Conservation (phyloP, 306 rosid species). For the Potentilla sterilis region DNA sequence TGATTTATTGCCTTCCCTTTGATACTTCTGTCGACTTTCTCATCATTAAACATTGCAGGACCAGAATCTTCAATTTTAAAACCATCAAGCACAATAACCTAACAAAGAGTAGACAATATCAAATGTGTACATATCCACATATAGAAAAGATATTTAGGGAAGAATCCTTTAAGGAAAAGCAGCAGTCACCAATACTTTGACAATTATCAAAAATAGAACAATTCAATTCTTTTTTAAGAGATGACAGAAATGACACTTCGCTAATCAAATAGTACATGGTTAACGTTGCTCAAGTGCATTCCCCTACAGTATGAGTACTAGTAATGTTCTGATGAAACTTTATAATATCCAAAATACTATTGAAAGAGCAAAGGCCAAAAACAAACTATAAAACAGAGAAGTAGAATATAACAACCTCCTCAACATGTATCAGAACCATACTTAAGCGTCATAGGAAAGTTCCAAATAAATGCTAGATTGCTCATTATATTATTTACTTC, state of each 20-base stretch:
- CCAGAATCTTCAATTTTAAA: conserved; percentile 36
- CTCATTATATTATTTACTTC: no score
- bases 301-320: not conserved
- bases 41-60: conserved; percentile 37
- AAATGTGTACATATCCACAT: not conserved
- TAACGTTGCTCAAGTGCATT: not conserved
- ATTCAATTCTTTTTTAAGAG: not conserved
- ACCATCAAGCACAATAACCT: conserved; percentile 44
- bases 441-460: no score
- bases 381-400: not conserved
- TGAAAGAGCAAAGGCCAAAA: not conserved
- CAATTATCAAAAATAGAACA: not conserved
- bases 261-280: not conserved
- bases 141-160: not conserved
- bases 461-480: no score
- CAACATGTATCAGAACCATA: not conserved
- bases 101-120: conserved; percentile 16
- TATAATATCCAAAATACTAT: not conserved
- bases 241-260: not conserved
- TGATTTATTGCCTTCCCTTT: conserved; percentile 52
- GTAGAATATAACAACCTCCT: not conserved
- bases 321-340: not conserved
- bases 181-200: not conserved
- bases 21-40: conserved; percentile 30
- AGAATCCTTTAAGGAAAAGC: not conserved